Conservation (phyloP, 2,329 filamentous ascomycete species). For the Seiridium unicorne region DNA sequence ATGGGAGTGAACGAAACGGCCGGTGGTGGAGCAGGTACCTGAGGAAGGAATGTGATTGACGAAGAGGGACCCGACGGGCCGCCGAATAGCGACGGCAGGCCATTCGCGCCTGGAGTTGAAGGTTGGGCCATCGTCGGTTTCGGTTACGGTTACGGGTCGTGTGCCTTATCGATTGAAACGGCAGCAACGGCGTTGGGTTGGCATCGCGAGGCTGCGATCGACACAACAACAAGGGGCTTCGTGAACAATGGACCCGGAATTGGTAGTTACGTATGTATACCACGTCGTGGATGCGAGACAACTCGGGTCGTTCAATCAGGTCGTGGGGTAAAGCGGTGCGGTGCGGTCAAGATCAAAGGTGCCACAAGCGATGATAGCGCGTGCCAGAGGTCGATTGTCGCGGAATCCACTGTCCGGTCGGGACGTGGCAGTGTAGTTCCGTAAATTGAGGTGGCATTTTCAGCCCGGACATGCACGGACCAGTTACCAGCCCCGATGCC, state of each 20-base stretch:
- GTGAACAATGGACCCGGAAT: not conserved
- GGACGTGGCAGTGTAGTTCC: too few relatives aligned
- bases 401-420: too few relatives aligned
- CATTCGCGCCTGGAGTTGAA: constrained; percentile 1
- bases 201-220: not conserved
- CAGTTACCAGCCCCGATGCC: not conserved
- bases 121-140: not conserved
- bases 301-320: too few relatives aligned
- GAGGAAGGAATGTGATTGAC: constrained; percentile 19
- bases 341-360: too few relatives aligned
- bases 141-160: not conserved
- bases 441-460: not conserved
- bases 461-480: not conserved
- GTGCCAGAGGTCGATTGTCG: too few relatives aligned
- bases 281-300: too few relatives aligned
- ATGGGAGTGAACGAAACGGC: constrained; percentile 29
- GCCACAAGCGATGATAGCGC: too few relatives aligned
- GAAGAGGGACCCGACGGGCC: constrained; percentile 19
- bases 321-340: too few relatives aligned
- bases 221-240: not conserved
- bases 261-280: not conserved
- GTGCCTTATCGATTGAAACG: not conserved
- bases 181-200: not conserved
- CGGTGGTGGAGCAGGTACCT: constrained; percentile 19
- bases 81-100: constrained; percentile 27